A percentile compares a stretch with the other conserved stretches of the same genome.
Conservation (phyloP, 2,329 filamentous ascomycete genomes). For the Diaporthe sp. region DNA sequence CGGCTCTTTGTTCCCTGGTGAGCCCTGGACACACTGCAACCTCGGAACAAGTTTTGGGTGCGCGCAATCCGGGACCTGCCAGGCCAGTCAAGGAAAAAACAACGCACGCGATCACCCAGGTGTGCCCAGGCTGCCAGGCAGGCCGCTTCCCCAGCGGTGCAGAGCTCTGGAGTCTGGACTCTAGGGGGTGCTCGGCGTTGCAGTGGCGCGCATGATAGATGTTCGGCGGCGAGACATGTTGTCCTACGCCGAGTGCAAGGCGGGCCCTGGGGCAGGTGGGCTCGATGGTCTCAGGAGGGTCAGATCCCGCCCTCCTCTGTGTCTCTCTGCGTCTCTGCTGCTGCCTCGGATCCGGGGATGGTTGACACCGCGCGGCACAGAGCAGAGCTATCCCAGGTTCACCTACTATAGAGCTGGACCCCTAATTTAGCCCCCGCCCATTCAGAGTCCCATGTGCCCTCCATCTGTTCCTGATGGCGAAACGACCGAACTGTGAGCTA, state of each 20-base stretch:
- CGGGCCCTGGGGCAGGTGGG: background rate
- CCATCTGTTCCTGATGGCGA: constrained; percentile 10
- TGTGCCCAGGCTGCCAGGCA: background rate
- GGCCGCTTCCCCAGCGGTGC: background rate
- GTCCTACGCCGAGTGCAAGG: constrained; percentile 14
- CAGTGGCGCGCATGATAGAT: constrained; percentile 19
- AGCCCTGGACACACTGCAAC: constrained; percentile 1
- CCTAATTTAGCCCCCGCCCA: background rate
- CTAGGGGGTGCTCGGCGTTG: background rate
- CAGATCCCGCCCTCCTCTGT: background rate
- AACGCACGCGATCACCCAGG: background rate
- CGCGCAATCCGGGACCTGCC: no score
- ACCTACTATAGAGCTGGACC: background rate
- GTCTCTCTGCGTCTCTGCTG: background rate
- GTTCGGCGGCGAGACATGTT: constrained; percentile 10
- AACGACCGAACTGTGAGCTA: background rate
- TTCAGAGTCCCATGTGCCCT: background rate
- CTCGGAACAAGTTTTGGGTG: constrained; percentile 8
- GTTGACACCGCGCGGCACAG: background rate
- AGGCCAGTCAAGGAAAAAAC: background rate
- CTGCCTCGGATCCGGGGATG: constrained; percentile 15
- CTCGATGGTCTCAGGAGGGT: constrained; percentile 22
- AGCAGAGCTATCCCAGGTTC: background rate
- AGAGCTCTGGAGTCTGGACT: background rate
- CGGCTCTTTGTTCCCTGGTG: background rate